A percentile compares a stretch with the other conserved stretches of the same genome.
These are phyloP conservation scores for Rhodamnia argentea DNA, from an alignment of 345 rosid species.

Conservation along the genomic window DNA sequence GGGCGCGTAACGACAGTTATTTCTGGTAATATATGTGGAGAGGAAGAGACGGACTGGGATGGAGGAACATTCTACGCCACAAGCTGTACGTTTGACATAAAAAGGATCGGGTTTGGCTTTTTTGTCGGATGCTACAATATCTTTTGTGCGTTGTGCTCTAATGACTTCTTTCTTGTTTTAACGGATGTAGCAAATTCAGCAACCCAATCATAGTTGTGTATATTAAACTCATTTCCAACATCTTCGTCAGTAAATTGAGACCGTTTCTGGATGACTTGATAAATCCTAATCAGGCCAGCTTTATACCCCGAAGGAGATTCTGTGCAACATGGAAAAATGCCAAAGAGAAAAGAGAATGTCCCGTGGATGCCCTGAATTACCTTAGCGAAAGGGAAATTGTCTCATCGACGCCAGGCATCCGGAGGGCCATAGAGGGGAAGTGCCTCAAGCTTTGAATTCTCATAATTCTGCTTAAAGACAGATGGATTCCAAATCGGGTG, in stretches of 20 bases:
- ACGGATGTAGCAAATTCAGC: neutral
- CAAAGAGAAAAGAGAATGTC: neutral
- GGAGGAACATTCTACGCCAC: conserved; percentile 6
- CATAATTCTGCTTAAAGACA: too few species aligned
- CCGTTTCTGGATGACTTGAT: neutral
- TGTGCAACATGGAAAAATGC: neutral
- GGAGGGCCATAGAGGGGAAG: too few species aligned
- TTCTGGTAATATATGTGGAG: conserved; percentile 26
- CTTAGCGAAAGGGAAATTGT: neutral
- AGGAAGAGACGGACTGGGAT: conserved; percentile 2
- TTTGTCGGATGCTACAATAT: neutral
- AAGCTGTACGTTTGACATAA: neutral
- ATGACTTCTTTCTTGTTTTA: neutral
- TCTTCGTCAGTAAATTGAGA: neutral
- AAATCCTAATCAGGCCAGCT: neutral
- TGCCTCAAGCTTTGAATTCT: too few species aligned
- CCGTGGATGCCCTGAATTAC: neutral
- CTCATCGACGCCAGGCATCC: too few species aligned
- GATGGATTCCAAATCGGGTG: too few species aligned
- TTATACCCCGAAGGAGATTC: neutral
- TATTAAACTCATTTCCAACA: neutral
- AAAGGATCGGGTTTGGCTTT: neutral
- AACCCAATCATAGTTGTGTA: neutral
- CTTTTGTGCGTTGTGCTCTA: neutral
- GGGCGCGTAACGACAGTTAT: conserved; percentile 17